These are phyloP conservation scores for Eimeria acervulina DNA, from an alignment of 169 alveolate species.

Conservation along the genomic window DNA sequence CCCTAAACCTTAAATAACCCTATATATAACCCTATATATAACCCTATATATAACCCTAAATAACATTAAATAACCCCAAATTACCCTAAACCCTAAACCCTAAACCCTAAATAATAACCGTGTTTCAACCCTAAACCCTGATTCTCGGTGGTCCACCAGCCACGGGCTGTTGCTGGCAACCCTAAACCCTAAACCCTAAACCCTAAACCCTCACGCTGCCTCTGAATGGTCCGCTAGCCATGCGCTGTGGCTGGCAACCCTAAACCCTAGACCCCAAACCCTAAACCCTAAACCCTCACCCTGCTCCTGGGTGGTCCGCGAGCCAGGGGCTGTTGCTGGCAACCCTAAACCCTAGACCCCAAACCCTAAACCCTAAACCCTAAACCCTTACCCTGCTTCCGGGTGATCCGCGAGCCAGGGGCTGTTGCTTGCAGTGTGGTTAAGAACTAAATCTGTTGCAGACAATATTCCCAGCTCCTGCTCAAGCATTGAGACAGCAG, in stretches of 20 bases:
- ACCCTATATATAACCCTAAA: slow-evolving; percentile 42
- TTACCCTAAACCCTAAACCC: slow-evolving; percentile 36
- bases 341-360: too few species aligned
- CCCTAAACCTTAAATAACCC: slow-evolving; percentile 15
- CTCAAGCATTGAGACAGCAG: slow-evolving; percentile 86
- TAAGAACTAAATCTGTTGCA: slow-evolving; percentile 95
- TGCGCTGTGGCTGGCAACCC: too few species aligned
- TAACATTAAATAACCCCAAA: too few species aligned
- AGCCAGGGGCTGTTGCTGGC: too few species aligned
- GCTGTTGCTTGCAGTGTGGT: slow-evolving; percentile 95
- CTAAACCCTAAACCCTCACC: slow-evolving; percentile 33
- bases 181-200: neutral
- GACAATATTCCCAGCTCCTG: slow-evolving; percentile 90
- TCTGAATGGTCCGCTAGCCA: too few species aligned
- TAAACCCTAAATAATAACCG: neutral
- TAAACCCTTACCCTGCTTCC: slow-evolving; percentile 90
- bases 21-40: slow-evolving; percentile 30
- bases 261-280: slow-evolving; percentile 19
- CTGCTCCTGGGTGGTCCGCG: too few species aligned
- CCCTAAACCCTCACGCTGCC: slow-evolving; percentile 57
- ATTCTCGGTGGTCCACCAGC: too few species aligned
- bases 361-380: slow-evolving; percentile 34
- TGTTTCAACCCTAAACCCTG: too few species aligned
- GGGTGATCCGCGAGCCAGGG: slow-evolving; percentile 94
- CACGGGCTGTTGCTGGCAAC: too few species aligned